Percentiles rank a stretch among this genome's conserved stretches.
These are phyloP conservation scores for Cladophialophora exuberans DNA, from an alignment of 2,329 filamentous ascomycete genomes.

Conservation along the genomic window DNA sequence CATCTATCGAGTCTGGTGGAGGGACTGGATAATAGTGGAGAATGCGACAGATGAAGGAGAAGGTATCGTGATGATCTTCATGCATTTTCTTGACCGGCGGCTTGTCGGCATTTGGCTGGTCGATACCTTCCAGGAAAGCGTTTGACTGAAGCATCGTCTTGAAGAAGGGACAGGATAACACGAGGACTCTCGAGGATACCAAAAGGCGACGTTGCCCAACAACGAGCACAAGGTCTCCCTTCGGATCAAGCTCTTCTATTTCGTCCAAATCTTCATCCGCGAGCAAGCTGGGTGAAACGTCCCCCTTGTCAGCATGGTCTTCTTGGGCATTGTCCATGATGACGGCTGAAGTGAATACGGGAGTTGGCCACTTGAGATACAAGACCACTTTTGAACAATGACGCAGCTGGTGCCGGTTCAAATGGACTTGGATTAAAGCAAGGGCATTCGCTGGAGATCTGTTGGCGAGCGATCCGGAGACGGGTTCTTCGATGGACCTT, in stretches of 20 bases:
- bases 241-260: slow-evolving; percentile 3
- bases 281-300: neutral
- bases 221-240: slow-evolving; percentile 11
- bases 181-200: slow-evolving; percentile 13
- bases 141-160: slow-evolving; percentile 6
- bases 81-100: slow-evolving; percentile 9
- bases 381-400: no score
- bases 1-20: neutral
- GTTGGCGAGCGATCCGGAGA: no score
- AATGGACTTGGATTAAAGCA: no score
- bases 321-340: neutral
- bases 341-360: no score
- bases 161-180: slow-evolving; percentile 12
- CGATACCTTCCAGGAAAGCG: slow-evolving; percentile 8
- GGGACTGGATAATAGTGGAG: slow-evolving; percentile 4
- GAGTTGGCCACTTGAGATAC: no score
- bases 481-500: no score
- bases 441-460: no score
- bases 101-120: slow-evolving; percentile 6
- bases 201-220: slow-evolving; percentile 1
- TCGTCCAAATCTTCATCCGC: neutral
- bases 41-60: neutral
- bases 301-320: neutral
- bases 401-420: no score
- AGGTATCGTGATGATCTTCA: slow-evolving; percentile 3